These are phyloP conservation scores for Fusarium sp. DNA, from an alignment of 2,329 filamentous ascomycete genomes.

Conservation along the genomic window DNA sequence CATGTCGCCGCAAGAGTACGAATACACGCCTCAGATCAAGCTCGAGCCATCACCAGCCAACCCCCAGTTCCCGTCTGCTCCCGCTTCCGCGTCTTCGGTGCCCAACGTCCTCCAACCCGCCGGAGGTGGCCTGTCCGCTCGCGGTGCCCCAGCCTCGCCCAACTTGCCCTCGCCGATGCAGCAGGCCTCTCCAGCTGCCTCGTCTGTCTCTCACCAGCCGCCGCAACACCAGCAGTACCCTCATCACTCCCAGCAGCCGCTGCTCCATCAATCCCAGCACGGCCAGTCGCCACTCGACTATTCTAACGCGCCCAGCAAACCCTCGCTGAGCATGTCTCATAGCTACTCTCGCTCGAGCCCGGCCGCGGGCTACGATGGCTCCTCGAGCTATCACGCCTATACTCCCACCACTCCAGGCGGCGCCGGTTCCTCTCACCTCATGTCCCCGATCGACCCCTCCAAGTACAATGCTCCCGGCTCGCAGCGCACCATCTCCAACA, in stretches of 20 bases:
- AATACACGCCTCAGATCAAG: slow-evolving; percentile 68
- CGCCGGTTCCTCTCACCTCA: slow-evolving; percentile 73
- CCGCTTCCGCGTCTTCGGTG: slow-evolving; percentile 61
- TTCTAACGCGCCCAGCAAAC: slow-evolving; percentile 64
- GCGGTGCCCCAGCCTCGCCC: slow-evolving; percentile 58
- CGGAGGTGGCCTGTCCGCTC: slow-evolving; percentile 55
- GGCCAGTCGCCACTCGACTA: slow-evolving; percentile 71
- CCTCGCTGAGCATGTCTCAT: slow-evolving; percentile 77
- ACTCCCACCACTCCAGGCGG: slow-evolving; percentile 76
- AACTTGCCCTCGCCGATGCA: slow-evolving; percentile 63
- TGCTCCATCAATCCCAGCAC: slow-evolving; percentile 60
- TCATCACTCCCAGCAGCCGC: slow-evolving; percentile 52
- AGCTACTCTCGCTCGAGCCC: slow-evolving; percentile 90
- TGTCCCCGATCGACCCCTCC: slow-evolving; percentile 66
- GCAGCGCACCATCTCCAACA: slow-evolving; percentile 81
- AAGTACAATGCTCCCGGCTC: slow-evolving; percentile 72
- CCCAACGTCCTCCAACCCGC: slow-evolving; percentile 74
- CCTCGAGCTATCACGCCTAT: slow-evolving; percentile 69
- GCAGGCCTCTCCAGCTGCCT: slow-evolving; percentile 54
- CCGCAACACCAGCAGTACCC: slow-evolving; percentile 56
- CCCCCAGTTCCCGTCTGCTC: slow-evolving; percentile 59
- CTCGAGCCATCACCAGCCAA: slow-evolving; percentile 62
- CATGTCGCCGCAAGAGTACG: slow-evolving; percentile 66
- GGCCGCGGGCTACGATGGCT: slow-evolving; percentile 70
- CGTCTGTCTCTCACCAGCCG: slow-evolving; percentile 52